phyloP scores from a whole-genome alignment of 163 green algal genomes.

The Coccomyxa subellipsoidea region DNA sequence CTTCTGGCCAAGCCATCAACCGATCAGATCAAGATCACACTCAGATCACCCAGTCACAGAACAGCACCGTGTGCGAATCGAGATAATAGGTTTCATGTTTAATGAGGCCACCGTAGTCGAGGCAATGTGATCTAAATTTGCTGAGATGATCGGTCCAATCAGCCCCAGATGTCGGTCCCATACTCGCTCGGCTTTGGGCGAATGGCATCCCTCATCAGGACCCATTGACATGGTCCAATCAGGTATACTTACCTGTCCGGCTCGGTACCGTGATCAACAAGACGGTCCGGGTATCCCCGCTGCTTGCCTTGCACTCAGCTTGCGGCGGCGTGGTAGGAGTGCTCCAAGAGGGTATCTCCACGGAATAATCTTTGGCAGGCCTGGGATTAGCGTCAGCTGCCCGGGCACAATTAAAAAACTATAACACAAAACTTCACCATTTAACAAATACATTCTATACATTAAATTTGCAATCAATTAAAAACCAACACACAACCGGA shows the following conservation, averaged over 20 bases:
- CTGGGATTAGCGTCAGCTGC: neutral
- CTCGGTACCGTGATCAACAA: slow-evolving; percentile 16
- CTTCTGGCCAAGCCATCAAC: too few relatives aligned
- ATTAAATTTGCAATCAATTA: neutral
- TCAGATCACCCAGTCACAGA: too few relatives aligned
- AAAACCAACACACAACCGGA: neutral
- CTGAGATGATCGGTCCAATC: neutral
- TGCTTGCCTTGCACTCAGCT: slow-evolving; percentile 21
- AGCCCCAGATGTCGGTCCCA: neutral
- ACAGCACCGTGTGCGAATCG: too few relatives aligned
- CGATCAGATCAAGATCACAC: too few relatives aligned
- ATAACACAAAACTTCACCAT: neutral
- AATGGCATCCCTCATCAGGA: neutral
- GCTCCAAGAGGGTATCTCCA: slow-evolving; percentile 24
- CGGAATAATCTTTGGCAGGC: slow-evolving; percentile 26
- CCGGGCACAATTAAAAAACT: neutral
- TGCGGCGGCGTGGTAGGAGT: slow-evolving; percentile 18
- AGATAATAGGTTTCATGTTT: too few relatives aligned
- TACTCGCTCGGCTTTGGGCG: neutral
- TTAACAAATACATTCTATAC: neutral
- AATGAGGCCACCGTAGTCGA: too few relatives aligned
- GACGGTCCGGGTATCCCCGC: slow-evolving; percentile 15
- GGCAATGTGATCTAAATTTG: too few relatives aligned
- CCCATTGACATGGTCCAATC: neutral
- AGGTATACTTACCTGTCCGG: slow-evolving; percentile 23